phyloP scores from a whole-genome alignment of 768 basidiomycete species.

The Epithele typhae region DNA sequence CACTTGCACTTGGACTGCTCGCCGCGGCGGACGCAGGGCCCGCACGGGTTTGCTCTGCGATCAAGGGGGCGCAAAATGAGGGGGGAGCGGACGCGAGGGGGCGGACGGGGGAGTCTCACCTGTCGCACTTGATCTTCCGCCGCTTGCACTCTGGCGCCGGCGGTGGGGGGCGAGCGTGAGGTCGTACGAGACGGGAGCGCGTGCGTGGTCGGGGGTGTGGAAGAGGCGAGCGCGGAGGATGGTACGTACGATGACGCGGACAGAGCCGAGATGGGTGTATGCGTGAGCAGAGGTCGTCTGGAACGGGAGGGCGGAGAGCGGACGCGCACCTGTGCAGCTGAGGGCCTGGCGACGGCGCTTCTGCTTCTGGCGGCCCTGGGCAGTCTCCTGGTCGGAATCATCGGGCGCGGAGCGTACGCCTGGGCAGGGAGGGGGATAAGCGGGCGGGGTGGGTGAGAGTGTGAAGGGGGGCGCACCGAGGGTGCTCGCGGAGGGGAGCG shows the following conservation, averaged over 20 bases:
- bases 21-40: slow-evolving; percentile 74
- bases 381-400: slow-evolving; percentile 57
- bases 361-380: slow-evolving; percentile 69
- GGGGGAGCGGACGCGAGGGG: slow-evolving; percentile 7
- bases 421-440: neutral
- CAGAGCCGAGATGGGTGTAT: neutral
- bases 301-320: slow-evolving; percentile 4
- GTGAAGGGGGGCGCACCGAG: slow-evolving; percentile 13
- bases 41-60: slow-evolving; percentile 66
- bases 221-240: neutral
- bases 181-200: too few relatives aligned
- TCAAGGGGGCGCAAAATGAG: slow-evolving; percentile 24
- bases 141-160: slow-evolving; percentile 67
- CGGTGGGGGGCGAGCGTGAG: too few relatives aligned
- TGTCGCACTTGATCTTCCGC: slow-evolving; percentile 86
- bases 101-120: slow-evolving; percentile 40
- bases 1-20: slow-evolving; percentile 81
- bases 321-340: slow-evolving; percentile 73
- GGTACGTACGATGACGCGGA: slow-evolving; percentile 6
- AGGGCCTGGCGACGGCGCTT: slow-evolving; percentile 78
- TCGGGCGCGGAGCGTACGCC: slow-evolving; percentile 33
- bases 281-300: slow-evolving; percentile 6
- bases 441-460: neutral
- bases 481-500: slow-evolving; percentile 15
- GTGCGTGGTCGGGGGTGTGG: too few relatives aligned